These are phyloP conservation scores for Symbiodinium pilosum DNA, from an alignment of 73 alveolate species.

Conservation along the genomic window DNA sequence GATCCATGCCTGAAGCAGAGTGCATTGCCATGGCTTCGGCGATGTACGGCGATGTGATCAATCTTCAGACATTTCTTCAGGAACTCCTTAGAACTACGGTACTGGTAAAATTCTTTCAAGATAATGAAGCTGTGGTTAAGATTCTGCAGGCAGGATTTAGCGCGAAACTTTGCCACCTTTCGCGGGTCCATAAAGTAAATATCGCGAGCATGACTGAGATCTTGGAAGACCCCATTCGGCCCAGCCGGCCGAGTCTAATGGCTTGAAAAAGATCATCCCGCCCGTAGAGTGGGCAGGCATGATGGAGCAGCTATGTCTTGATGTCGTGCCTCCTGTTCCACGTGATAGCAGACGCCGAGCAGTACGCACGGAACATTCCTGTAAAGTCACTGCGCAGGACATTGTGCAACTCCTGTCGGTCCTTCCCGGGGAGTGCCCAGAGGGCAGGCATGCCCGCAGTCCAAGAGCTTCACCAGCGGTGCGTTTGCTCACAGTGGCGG, in stretches of 20 bases:
- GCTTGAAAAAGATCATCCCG: background rate
- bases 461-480: background rate
- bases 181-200: background rate
- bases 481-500: background rate
- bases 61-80: background rate
- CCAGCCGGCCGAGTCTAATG: too few relatives aligned
- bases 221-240: too few relatives aligned
- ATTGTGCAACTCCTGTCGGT: background rate
- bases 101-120: background rate
- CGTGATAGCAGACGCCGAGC: background rate
- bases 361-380: background rate
- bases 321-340: background rate
- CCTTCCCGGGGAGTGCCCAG: background rate
- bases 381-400: background rate
- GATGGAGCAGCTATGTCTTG: conserved; percentile 12
- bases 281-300: background rate
- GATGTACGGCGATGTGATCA: background rate
- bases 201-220: background rate
- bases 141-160: background rate
- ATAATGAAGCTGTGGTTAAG: background rate
- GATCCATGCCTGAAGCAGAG: background rate
- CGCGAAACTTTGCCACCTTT: background rate
- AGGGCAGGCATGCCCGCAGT: too few relatives aligned
- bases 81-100: background rate
- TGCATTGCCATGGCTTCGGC: background rate